Evolutionary conservation across 495 filamentous ascomycete genomes (phyloP).

Genomic region (Hypoxylon fuscum): DNA sequence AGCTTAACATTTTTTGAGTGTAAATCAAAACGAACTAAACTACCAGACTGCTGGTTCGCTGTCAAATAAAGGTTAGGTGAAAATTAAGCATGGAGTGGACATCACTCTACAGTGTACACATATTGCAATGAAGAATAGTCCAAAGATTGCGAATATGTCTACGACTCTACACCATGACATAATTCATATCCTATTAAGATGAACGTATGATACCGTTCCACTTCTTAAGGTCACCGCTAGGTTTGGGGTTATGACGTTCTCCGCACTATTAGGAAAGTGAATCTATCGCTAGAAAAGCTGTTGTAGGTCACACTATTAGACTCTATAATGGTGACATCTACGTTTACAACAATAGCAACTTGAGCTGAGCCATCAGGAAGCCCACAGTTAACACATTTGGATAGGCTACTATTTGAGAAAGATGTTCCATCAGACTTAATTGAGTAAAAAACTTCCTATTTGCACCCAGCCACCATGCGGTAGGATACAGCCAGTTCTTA

Average conservation of each 20-base stretch:
- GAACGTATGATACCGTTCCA: too few relatives aligned
- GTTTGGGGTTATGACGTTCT: slow-evolving; percentile 20
- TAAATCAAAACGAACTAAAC: too few relatives aligned
- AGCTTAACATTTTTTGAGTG: too few relatives aligned
- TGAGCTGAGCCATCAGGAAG: slow-evolving; percentile 21
- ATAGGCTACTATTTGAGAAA: slow-evolving; percentile 39
- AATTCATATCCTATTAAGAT: too few relatives aligned
- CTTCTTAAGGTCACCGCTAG: slow-evolving; percentile 11
- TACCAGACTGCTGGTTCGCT: too few relatives aligned
- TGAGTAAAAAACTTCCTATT: slow-evolving; percentile 39
- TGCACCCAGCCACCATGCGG: slow-evolving; percentile 15
- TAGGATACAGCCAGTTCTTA: slow-evolving; percentile 33
- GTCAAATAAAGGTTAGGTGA: too few relatives aligned
- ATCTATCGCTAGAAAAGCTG: slow-evolving; percentile 30
- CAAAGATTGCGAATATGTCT: too few relatives aligned
- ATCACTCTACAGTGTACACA: too few relatives aligned
- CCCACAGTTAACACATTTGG: slow-evolving; percentile 45
- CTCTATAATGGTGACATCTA: slow-evolving; percentile 6
- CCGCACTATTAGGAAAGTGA: slow-evolving; percentile 28
- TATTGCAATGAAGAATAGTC: too few relatives aligned
- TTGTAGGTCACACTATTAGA: slow-evolving; percentile 28
- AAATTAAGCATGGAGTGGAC: too few relatives aligned
- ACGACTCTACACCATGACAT: too few relatives aligned
- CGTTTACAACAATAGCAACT: slow-evolving; percentile 2
- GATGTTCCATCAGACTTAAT: slow-evolving; percentile 33